Evolutionary conservation across 495 filamentous ascomycete genomes (phyloP), one percentile per base, ranked within the genome.

Genomic region (Penicillium robsamsonii): DNA sequence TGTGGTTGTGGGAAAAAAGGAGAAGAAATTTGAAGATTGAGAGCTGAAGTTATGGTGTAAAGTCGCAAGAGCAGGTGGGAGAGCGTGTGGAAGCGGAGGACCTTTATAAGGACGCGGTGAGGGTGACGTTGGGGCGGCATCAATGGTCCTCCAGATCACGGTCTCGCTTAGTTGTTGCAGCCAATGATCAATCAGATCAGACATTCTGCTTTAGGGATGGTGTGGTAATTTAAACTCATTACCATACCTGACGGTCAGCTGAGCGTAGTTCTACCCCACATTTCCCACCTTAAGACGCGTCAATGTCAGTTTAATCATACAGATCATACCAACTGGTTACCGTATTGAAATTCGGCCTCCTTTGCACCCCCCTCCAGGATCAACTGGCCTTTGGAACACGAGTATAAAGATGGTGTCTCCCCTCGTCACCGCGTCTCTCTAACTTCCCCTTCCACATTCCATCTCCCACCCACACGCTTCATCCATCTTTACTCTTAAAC

Each of bases 321-420:
- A 72, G 69, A 79, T 79, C 76, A 79, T 78, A 79, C 76, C 33
- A 5, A 3, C 0, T 1, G 17, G 15, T 70, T 56, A 79, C 76
- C 12, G 76, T 79, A 79, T 76, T 69, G 76, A 78, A 79, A 79
- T 77, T 77, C 74, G 48, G 69, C 64, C 68, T 74, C 72, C 63
- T 72, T 77, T 68, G 66, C 55, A 60, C 62, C 66, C 65, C 65
- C 55, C 50, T 47, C 45, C 65, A 65, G 64, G 75, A 79, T 79
- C 76, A 79, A 75, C 75, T 61, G 56, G 50, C 57, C 62, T 60
- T 72, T 74, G 64, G 63, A 64, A 60, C 60, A 55, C 69, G 65
- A 72, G 73, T 82, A 82, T 82, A 82, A 81, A 79, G 76, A 77
- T 66, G 64, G 65, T 69, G 62, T 66, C 67, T 54, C 73, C 70